A percentile compares a stretch with the other conserved stretches of the same genome.
Conservation (phyloP, 2,329 filamentous ascomycete species). For the Macrophomina phaseolina region DNA sequence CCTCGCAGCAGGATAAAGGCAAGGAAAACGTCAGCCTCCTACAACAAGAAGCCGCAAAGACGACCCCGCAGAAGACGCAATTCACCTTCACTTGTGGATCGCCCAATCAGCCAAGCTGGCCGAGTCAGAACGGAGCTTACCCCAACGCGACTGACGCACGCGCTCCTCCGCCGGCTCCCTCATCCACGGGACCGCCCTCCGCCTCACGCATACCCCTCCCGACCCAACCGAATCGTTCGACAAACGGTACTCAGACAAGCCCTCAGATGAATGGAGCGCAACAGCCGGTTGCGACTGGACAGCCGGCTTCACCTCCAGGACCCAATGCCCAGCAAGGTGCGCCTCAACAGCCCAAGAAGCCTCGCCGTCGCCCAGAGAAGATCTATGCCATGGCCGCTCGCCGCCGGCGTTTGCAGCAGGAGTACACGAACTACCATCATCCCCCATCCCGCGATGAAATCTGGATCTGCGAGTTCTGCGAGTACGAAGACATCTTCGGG, state of each 20-base stretch:
- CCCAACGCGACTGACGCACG: conserved; percentile 42
- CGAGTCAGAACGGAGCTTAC: conserved; percentile 58
- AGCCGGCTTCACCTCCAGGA: conserved; percentile 38
- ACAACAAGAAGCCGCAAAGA: conserved; percentile 69
- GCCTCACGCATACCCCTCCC: conserved; percentile 28
- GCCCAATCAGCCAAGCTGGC: conserved; percentile 78
- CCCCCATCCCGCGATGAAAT: conserved; percentile 74
- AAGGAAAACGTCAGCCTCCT: conserved; percentile 82
- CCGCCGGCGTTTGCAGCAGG: conserved; percentile 77
- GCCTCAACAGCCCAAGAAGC: conserved; percentile 61
- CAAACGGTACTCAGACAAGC: conserved; percentile 63
- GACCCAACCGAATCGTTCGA: conserved; percentile 39
- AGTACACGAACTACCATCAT: conserved; percentile 76
- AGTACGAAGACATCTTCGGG: conserved; percentile 97
- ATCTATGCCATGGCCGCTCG: conserved; percentile 77
- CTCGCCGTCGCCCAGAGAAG: conserved; percentile 67
- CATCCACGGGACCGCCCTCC: conserved; percentile 32
- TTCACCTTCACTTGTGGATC: conserved; percentile 98
- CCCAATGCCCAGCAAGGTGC: conserved; percentile 43
- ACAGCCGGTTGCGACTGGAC: conserved; percentile 35
- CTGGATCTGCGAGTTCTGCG: conserved; percentile 98
- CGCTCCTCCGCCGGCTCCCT: conserved; percentile 26
- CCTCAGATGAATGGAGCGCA: conserved; percentile 54
- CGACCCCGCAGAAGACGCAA: conserved; percentile 76
- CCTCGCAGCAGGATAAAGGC: conserved; percentile 59